phyloP scores from a whole-genome alignment of 495 filamentous ascomycete genomes.

The Aspergillus sclerotiicarbonarius region DNA sequence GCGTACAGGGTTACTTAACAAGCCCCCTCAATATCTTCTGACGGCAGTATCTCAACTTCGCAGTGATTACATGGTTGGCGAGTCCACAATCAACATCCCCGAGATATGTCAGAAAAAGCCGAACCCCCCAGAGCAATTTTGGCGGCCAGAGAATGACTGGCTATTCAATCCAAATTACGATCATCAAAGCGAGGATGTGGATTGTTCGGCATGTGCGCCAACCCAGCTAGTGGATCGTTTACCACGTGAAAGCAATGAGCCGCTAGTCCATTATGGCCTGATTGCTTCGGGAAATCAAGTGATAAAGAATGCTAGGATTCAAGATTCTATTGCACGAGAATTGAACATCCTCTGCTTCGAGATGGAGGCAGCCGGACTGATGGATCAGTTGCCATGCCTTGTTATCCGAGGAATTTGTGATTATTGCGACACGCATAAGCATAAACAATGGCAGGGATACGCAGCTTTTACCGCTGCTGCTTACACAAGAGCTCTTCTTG shows the following conservation, averaged over 20 bases:
- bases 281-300: slow-evolving; percentile 23
- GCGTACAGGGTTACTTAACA: slow-evolving; percentile 33
- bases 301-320: slow-evolving; percentile 10
- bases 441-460: slow-evolving; percentile 34
- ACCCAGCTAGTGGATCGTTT: not conserved
- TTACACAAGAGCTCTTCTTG: slow-evolving; percentile 28
- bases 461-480: slow-evolving; percentile 32
- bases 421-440: slow-evolving; percentile 40
- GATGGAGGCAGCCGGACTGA: slow-evolving; percentile 48
- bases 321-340: slow-evolving; percentile 20
- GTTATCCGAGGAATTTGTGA: slow-evolving; percentile 36
- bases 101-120: too few species aligned
- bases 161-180: slow-evolving; percentile 30
- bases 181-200: too few species aligned
- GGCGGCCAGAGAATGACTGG: slow-evolving; percentile 18
- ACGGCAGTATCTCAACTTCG: slow-evolving; percentile 27
- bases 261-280: slow-evolving; percentile 16
- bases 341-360: slow-evolving; percentile 40
- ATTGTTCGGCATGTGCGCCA: not conserved
- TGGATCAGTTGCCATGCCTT: slow-evolving; percentile 29
- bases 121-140: slow-evolving; percentile 18
- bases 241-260: not conserved
- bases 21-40: slow-evolving; percentile 28
- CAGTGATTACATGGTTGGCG: slow-evolving; percentile 8
- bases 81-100: too few species aligned